Conservation (phyloP, 148 eudicot species). For the Mesembryanthemum crystallinum region DNA sequence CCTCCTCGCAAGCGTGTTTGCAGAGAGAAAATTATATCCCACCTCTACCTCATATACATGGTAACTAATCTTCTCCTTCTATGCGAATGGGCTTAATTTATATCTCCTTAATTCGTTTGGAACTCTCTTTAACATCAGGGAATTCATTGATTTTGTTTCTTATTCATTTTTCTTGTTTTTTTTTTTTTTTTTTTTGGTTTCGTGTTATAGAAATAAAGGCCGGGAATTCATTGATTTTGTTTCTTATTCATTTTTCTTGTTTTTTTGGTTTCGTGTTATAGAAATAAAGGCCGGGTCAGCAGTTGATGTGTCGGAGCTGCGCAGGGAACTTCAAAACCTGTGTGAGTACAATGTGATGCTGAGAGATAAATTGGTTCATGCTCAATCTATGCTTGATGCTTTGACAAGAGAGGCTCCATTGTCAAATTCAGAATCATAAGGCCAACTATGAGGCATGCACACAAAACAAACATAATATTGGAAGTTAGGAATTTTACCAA, state of each 20-base stretch:
- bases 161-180: no score
- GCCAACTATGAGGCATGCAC: no score
- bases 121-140: neutral
- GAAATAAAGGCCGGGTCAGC: constrained; percentile 30
- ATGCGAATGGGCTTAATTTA: no score
- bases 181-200: no score
- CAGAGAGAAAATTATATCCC: constrained; percentile 16
- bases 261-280: constrained; percentile 25
- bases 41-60: constrained; percentile 28
- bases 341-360: constrained; percentile 54
- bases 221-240: no score
- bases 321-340: constrained; percentile 37
- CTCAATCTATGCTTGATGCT: constrained; percentile 39
- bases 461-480: no score
- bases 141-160: neutral
- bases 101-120: neutral
- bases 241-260: no score
- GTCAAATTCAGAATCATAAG: neutral
- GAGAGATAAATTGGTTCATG: constrained; percentile 40
- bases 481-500: no score
- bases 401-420: constrained; percentile 23
- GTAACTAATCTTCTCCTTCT: neutral
- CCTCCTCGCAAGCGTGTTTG: neutral
- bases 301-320: constrained; percentile 33
- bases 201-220: no score